Base-by-base conservation (phyloP, 2,329 filamentous ascomycete species). In the Sphaerulina musiva region DNA sequence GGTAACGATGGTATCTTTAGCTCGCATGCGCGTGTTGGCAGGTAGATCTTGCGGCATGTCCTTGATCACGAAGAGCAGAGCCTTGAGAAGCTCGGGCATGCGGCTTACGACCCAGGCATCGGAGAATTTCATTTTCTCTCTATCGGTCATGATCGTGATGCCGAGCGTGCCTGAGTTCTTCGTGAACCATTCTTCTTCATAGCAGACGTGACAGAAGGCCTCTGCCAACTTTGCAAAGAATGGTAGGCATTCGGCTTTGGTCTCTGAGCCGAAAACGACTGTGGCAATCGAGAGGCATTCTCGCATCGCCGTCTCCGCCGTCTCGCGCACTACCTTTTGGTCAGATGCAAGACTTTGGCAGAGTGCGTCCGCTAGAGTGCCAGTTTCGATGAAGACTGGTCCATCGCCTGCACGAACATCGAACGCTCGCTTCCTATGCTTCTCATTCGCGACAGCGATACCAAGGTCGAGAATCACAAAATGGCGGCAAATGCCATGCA, bases 161-260 rank as follows among this genome's bases (percentile, higher is more conserved):
- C 95, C 95, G 17, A 92, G 75, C 51, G 87, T 91, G 39, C 93
- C 93, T 46, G 92, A 93, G 38, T 90, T 87, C 72, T 99, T 98
- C 49, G 91, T 91, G 67, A 95, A 98, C 93, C 95, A 99, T 65
- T 98, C 93, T 69, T 98, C 92, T 64, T 93, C 90, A 64, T 96
- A 91, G 69, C 93, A 98, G 60, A 89, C 90, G 69, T 98, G 93
- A 63, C 89, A 93, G 69, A 97, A 95, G 0, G 84, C 85, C 56
- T 83, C 86, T 39, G 86, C 85, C 5, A 98, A 77, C 64, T 92
- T 85, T 55, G 79, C 80, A 73, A 98, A 98, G 71, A 98, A 89
- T 0, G 86, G 83, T 7, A 98, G 78, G 53, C 83, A 84, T 34
- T 87, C 82, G 32, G 91, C 84, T 50, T 86, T 80, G 20, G 79